Base-by-base conservation (phyloP, 257 asterid species). In the Solanum peruvianum region DNA sequence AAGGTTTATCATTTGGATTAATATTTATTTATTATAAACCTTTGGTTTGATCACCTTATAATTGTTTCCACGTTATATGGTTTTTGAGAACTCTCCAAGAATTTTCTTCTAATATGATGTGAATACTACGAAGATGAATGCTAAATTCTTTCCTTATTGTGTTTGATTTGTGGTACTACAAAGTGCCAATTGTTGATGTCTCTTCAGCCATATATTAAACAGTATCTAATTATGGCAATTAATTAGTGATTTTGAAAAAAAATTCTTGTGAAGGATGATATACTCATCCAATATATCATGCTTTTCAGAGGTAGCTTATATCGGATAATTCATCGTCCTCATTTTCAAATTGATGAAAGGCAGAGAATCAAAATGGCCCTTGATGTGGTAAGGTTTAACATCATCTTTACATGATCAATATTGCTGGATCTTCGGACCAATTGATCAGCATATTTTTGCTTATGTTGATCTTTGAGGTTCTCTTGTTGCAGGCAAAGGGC, bases 311-410 rank as follows among this genome's bases (percentile, higher is more conserved):
- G 99, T 92, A 97, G 99, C 93, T 91, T 97, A 82, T 97, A 94
- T 89, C 97, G 98, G 87, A 95, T 97, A 87, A 95, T 97, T 89
- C 99, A 95, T 88, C 99, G 98, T 86, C 99, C 99, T 75, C 98
- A 96, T 81, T 90, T 94, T 91, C 99, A 95, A 90, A 95, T 97
- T 83, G 98, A 97, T 92, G 99, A 97, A 92, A 95, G 92, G 88
- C 94, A 93, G 87, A 93, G 99, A 94, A 94, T 97, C 76, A 96
- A 90, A 89, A 97, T 97, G 99, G 99, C 99, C 87, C 93, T 97
- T 89, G 99, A 97, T 91, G 99, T 97, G 99, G 99, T 97, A 96
- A 29, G 85, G 56, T 49, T n/a, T 20, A 80, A 41, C 29, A n/a
- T 6, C 83, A 47, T 47, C 85, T 29, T 80, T 80, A 78, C 25